Evolutionary conservation across 305 asterid species (phyloP), one percentile per base, ranked within the genome.

Genomic region (Solanum hybrid): DNA sequence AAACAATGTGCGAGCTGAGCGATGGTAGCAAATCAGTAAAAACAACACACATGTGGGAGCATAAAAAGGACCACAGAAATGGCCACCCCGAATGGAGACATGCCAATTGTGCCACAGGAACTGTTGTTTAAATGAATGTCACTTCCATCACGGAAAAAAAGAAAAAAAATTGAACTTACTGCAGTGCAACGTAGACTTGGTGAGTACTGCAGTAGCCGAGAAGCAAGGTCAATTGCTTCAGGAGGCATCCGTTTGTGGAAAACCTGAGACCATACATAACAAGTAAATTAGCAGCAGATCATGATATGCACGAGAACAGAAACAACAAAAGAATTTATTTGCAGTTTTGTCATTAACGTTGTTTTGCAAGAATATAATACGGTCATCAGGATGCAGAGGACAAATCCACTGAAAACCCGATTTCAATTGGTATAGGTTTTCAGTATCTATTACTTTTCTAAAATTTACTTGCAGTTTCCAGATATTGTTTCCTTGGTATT

Each of bases 141-240:
- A 14, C 28, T 8, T 29, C 57, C 42, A 89, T 42, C 40, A 35
- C 42, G 89, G 11, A 86, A 87, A 87, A n/a, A 29, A 31, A 34
- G 5, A 16, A 35, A 67, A 90, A 67, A 64, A 94, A 94, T 84
- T 31, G 33, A 57, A 82, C 98, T 95, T 92, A 96, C 99, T 5
- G 99, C 98, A 75, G 96, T 94, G 95, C 98, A 96, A 88, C 99
- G 99, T 87, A 97, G 98, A 94, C 96, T 96, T 67, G 99, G 99
- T 26, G 99, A 96, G 90, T 97, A 97, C 90, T 97, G 99, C 94
- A 97, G 94, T 90, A 97, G 94, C 91, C 99, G 95, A 91, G 99
- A 97, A 39, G 98, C 94, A 73, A 96, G 98, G 91, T 97, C 99
- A 91, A 96, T 96, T 89, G 99, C 99, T 94, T 97, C 99, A 61